phyloP scores from a whole-genome alignment of 352 stramenopile genomes.

The Pythium folliculosum region DNA sequence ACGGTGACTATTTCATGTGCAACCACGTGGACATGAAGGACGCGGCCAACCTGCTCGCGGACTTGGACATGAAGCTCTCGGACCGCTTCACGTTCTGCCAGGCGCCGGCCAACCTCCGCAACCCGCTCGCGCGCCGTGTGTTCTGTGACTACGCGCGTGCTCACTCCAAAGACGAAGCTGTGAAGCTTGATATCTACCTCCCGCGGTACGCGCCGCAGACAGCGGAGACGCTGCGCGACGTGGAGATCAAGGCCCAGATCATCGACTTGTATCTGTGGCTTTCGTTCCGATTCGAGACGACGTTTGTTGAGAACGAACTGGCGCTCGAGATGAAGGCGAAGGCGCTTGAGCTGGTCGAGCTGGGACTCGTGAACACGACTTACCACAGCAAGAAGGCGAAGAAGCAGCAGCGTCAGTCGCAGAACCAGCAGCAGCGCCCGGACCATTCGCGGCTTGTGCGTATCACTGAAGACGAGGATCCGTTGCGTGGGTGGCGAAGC shows the following conservation, averaged over 20 bases:
- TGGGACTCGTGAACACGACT: slow-evolving; percentile 76
- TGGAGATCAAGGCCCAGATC: slow-evolving; percentile 92
- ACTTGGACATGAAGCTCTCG: slow-evolving; percentile 70
- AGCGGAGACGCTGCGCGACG: slow-evolving; percentile 80
- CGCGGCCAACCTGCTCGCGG: slow-evolving; percentile 54
- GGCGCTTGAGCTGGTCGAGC: slow-evolving; percentile 70
- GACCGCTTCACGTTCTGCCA: slow-evolving; percentile 90
- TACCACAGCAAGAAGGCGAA: slow-evolving; percentile 63
- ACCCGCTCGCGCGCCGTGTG: slow-evolving; percentile 69
- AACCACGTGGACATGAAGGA: slow-evolving; percentile 84
- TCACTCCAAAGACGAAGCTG: slow-evolving; percentile 63
- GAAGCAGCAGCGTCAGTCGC: slow-evolving; percentile 18
- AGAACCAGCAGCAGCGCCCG: slow-evolving; percentile 2
- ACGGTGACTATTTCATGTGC: slow-evolving; percentile 93
- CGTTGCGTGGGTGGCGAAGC: slow-evolving; percentile 10
- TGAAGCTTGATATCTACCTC: slow-evolving; percentile 85
- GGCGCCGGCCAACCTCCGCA: slow-evolving; percentile 82
- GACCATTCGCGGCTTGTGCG: slow-evolving; percentile 23
- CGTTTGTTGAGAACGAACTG: slow-evolving; percentile 74
- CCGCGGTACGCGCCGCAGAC: slow-evolving; percentile 66
- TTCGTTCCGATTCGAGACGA: slow-evolving; percentile 88
- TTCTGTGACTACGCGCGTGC: slow-evolving; percentile 88
- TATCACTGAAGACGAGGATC: slow-evolving; percentile 5
- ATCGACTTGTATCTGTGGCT: slow-evolving; percentile 96
- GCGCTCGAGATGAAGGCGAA: slow-evolving; percentile 64